Conservation (phyloP, 106 monocot genomes). For the Dioscorea alata region DNA sequence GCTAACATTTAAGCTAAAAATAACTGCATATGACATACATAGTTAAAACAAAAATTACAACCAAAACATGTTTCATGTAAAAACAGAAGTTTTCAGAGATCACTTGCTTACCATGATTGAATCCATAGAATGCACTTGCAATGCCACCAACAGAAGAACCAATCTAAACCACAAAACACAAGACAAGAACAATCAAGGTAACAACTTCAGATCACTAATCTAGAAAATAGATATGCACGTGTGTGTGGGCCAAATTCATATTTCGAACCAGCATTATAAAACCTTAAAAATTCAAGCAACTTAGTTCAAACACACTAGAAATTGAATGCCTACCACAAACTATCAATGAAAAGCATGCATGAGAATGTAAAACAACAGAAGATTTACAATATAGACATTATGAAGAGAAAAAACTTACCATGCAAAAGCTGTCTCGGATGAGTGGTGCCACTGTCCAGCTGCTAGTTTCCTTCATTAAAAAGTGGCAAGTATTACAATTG, state of each 20-base stretch:
- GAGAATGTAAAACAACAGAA: too few species aligned
- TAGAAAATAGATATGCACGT: neutral
- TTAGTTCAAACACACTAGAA: neutral
- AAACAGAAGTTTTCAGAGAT: neutral
- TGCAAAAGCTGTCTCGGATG: conserved; percentile 79
- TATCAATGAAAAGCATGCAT: neutral
- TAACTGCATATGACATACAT: too few species aligned
- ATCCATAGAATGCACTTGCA: conserved; percentile 83
- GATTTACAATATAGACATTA: too few species aligned
- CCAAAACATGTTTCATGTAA: neutral
- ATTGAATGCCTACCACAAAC: neutral
- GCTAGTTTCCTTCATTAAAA: conserved; percentile 60
- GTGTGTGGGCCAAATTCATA: neutral
- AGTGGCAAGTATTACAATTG: too few species aligned
- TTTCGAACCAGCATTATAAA: neutral
- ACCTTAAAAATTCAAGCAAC: neutral
- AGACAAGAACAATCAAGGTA: neutral
- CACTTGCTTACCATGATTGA: conserved; percentile 63
- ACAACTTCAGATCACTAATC: neutral
- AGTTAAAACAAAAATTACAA: too few species aligned
- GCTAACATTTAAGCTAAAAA: too few species aligned
- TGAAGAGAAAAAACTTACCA: conserved; percentile 24
- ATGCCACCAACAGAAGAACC: conserved; percentile 74
- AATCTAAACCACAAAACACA: conserved; percentile 43
- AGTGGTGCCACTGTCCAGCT: conserved; percentile 72